phyloP scores from a whole-genome alignment of 139 green algal species.

The Gonium pectorale region DNA sequence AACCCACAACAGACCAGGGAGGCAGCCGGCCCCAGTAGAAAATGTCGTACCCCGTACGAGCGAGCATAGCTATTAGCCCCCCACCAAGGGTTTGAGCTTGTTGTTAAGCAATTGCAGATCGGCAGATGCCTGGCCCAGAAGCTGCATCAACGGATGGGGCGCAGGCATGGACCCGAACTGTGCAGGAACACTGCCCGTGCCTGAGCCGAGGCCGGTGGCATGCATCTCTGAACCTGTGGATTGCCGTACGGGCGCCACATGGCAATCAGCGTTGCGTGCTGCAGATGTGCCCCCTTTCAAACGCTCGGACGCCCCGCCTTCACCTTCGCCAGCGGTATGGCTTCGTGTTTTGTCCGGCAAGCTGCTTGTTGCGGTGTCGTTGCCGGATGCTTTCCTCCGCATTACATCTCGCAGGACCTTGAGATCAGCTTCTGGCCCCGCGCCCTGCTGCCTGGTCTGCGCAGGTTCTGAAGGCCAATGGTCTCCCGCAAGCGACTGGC shows the following conservation, averaged over 20 bases:
- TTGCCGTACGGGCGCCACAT: background rate
- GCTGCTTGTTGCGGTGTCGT: no score
- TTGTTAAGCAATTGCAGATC: slow-evolving; percentile 24
- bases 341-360: no score
- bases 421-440: background rate
- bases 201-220: background rate
- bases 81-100: slow-evolving; percentile 1
- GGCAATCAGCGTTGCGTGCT: background rate
- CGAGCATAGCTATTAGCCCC: no score
- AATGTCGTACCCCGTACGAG: no score
- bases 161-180: no score
- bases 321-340: background rate
- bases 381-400: no score
- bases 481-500: no score
- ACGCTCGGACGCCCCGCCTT: background rate
- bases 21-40: no score
- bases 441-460: background rate
- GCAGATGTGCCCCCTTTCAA: background rate
- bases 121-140: slow-evolving; percentile 22
- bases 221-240: background rate
- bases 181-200: no score
- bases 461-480: background rate
- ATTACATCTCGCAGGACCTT: no score
- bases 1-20: no score
- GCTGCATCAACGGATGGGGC: slow-evolving; percentile 22